These are phyloP conservation scores for Trichoderma citrinoviride DNA, from an alignment of 2,329 filamentous ascomycete species.

Conservation along the genomic window DNA sequence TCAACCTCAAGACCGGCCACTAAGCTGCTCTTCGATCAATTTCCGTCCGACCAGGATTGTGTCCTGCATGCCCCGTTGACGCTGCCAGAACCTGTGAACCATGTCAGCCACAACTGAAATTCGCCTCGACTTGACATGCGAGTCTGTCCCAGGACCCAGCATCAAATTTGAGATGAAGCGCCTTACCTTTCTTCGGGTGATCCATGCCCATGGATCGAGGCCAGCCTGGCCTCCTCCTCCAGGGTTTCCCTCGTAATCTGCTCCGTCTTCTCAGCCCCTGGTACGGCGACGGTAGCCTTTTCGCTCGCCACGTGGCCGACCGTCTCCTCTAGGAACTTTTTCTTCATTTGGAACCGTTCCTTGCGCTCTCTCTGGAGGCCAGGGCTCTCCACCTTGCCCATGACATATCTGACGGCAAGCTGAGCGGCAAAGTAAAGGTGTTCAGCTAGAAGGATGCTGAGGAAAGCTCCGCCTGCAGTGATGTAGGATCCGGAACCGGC, in stretches of 20 bases:
- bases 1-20: constrained; percentile 14
- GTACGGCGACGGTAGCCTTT: constrained; percentile 40
- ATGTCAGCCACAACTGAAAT: constrained; percentile 13
- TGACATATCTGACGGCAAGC: constrained; percentile 66
- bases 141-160: background rate
- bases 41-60: constrained; percentile 55
- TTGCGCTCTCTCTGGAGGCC: constrained; percentile 81
- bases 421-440: constrained; percentile 84
- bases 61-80: constrained; percentile 57
- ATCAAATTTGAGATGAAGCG: background rate
- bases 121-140: background rate
- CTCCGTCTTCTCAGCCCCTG: constrained; percentile 51
- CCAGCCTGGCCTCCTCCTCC: constrained; percentile 59
- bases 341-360: constrained; percentile 77
- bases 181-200: constrained; percentile 52
- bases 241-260: constrained; percentile 63
- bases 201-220: constrained; percentile 49
- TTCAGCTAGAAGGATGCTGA: constrained; percentile 81
- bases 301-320: constrained; percentile 57
- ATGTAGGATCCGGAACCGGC: constrained; percentile 64
- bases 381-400: constrained; percentile 80
- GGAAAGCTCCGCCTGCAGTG: constrained; percentile 74
- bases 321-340: constrained; percentile 72
- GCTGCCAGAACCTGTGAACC: constrained; percentile 56
- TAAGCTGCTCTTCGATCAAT: constrained; percentile 50